phyloP scores from a whole-genome alignment of 306 rosid species.

The Cercis canadensis region DNA sequence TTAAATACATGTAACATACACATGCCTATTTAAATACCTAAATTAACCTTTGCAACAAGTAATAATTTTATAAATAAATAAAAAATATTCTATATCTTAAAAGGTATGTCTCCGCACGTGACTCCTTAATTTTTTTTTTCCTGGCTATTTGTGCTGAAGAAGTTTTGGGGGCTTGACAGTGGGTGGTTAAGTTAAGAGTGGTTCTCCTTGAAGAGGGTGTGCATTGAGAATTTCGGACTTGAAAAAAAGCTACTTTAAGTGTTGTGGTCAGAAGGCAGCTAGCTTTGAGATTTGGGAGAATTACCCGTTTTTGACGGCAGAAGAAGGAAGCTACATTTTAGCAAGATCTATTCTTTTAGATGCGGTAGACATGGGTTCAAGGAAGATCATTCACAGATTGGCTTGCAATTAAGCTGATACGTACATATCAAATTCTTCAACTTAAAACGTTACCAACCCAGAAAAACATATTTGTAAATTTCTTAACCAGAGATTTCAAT shows the following conservation, averaged over 20 bases:
- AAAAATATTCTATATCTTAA: too few relatives aligned
- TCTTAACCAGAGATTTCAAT: too few relatives aligned
- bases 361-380: conserved; percentile 67
- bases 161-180: conserved; percentile 28
- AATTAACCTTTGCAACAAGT: too few relatives aligned
- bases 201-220: conserved; percentile 21
- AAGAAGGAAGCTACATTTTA: conserved; percentile 63
- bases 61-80: too few relatives aligned
- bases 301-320: conserved; percentile 48
- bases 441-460: too few relatives aligned
- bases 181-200: conserved; percentile 30
- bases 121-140: too few relatives aligned
- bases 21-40: too few relatives aligned
- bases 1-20: too few relatives aligned
- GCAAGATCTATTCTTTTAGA: conserved; percentile 85
- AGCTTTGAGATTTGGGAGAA: conserved; percentile 8
- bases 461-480: too few relatives aligned
- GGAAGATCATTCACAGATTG: conserved; percentile 75
- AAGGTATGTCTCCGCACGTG: too few relatives aligned
- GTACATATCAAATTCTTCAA: too few relatives aligned
- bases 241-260: conserved; percentile 8
- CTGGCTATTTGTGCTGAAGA: conserved; percentile 33
- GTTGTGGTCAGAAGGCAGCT: conserved; percentile 1
- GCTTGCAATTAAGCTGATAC: too few relatives aligned
- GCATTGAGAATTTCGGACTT: conserved; percentile 26